Conservation (phyloP, 192 early-diverging fungal species). For the Diversispora epigaea region DNA sequence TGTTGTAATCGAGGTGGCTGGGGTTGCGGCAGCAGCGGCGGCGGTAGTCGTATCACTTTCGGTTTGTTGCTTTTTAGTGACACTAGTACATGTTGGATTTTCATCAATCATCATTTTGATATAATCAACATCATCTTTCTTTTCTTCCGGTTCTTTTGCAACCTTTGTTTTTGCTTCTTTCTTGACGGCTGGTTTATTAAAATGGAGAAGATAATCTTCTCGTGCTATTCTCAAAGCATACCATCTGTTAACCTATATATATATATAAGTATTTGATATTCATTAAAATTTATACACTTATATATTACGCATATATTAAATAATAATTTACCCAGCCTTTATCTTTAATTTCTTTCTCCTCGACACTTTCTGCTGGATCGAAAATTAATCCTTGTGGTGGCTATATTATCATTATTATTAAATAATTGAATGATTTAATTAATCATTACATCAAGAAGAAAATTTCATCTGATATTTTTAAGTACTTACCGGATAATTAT, state of each 20-base stretch:
- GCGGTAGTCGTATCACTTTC: too few species aligned
- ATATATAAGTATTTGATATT: neutral
- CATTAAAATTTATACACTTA: neutral
- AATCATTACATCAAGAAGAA: neutral
- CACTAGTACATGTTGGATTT: constrained; percentile 16
- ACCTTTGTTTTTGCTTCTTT: constrained; percentile 9
- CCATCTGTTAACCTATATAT: constrained; percentile 9
- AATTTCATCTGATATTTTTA: neutral
- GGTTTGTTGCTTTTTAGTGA: neutral
- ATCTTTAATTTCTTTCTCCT: constrained; percentile 3
- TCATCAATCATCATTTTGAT: constrained; percentile 9
- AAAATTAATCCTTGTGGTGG: neutral
- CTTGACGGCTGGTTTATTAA: constrained; percentile 11
- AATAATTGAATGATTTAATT: neutral
- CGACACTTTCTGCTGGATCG: neutral
- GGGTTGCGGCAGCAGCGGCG: too few species aligned
- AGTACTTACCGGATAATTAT: constrained; percentile 14
- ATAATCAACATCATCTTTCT: constrained; percentile 2
- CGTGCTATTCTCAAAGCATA: constrained; percentile 1
- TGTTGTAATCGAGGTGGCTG: too few species aligned
- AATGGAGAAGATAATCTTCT: constrained; percentile 6
- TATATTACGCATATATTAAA: neutral
- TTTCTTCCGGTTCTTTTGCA: constrained; percentile 13
- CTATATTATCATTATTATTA: neutral
- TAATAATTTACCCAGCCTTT: constrained; percentile 5